These are phyloP conservation scores for Cercospora canescens DNA, from an alignment of 2,329 filamentous ascomycete genomes.

Conservation along the genomic window DNA sequence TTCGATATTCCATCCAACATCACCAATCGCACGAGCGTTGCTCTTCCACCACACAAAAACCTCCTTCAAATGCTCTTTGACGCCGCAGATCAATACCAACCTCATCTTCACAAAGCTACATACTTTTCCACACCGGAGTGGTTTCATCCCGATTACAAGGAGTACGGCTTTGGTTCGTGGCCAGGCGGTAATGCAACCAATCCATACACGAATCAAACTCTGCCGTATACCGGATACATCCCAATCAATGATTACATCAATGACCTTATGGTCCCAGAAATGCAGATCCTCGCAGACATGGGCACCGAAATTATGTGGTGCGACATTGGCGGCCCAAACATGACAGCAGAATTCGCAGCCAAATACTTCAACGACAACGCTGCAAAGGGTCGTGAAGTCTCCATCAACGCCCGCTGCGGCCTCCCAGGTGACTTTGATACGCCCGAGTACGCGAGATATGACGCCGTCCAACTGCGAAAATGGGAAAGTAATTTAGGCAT, in stretches of 20 bases:
- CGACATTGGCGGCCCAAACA: slow-evolving; percentile 15
- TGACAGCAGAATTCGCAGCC: slow-evolving; percentile 38
- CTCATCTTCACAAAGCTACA: slow-evolving; percentile 45
- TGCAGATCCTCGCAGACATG: slow-evolving; percentile 45
- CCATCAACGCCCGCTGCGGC: slow-evolving; percentile 60
- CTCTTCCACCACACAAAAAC: slow-evolving; percentile 43
- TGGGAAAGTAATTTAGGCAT: slow-evolving; percentile 63
- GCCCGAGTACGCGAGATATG: slow-evolving; percentile 57
- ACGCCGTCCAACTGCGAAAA: slow-evolving; percentile 54
- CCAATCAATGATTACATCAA: slow-evolving; percentile 43
- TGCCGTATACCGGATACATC: slow-evolving; percentile 48
- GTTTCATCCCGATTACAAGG: slow-evolving; percentile 47
- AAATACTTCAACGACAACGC: slow-evolving; percentile 46
- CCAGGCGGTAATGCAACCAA: slow-evolving; percentile 47
- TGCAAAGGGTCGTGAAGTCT: slow-evolving; percentile 48
- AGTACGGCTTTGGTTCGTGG: slow-evolving; percentile 42
- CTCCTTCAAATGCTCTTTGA: slow-evolving; percentile 46
- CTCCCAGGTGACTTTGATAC: slow-evolving; percentile 60
- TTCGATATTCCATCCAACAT: slow-evolving; percentile 46
- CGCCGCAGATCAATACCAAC: slow-evolving; percentile 45
- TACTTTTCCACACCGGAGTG: slow-evolving; percentile 51
- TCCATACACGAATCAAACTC: slow-evolving; percentile 44
- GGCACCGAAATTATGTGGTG: slow-evolving; percentile 50
- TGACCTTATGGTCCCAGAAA: slow-evolving; percentile 47
- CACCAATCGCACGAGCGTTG: slow-evolving; percentile 44